Evolutionary conservation across 2,329 filamentous ascomycete species (phyloP).

Genomic region (Domatiomyces catenatus): DNA sequence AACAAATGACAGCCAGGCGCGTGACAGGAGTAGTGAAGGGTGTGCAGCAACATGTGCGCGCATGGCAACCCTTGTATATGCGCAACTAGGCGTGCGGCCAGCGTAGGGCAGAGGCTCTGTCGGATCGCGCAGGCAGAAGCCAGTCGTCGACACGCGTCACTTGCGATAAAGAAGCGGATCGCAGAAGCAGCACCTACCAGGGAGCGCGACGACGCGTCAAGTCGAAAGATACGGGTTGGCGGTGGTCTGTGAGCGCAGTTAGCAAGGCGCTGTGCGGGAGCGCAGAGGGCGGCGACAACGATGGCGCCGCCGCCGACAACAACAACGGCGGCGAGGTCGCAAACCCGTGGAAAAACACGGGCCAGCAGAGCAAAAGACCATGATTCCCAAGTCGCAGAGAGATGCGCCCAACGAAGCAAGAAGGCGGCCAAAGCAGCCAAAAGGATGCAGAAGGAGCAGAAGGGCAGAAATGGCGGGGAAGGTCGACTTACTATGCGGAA

Average conservation of each 20-base stretch:
- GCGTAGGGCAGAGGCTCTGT: background rate
- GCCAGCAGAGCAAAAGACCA: background rate
- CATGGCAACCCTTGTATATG: background rate
- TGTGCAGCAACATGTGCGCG: background rate
- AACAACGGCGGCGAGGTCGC: background rate
- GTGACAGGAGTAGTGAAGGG: background rate
- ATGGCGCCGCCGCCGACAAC: no score
- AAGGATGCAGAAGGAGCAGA: background rate
- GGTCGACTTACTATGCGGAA: slow-evolving; percentile 1
- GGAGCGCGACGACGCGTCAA: background rate
- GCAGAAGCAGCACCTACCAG: background rate
- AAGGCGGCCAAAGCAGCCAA: background rate
- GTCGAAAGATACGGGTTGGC: background rate
- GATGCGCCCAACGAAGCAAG: background rate
- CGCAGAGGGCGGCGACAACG: background rate
- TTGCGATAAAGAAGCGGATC: background rate
- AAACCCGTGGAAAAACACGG: background rate
- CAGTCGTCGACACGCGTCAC: background rate
- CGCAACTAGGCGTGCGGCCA: no score
- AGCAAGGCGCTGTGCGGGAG: background rate
- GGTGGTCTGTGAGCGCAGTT: background rate
- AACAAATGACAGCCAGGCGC: background rate
- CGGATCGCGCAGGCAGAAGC: background rate
- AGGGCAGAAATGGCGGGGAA: background rate
- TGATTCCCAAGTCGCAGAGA: background rate